Conservation (phyloP, 73 alveolate species). For the Symbiodinium natans region DNA sequence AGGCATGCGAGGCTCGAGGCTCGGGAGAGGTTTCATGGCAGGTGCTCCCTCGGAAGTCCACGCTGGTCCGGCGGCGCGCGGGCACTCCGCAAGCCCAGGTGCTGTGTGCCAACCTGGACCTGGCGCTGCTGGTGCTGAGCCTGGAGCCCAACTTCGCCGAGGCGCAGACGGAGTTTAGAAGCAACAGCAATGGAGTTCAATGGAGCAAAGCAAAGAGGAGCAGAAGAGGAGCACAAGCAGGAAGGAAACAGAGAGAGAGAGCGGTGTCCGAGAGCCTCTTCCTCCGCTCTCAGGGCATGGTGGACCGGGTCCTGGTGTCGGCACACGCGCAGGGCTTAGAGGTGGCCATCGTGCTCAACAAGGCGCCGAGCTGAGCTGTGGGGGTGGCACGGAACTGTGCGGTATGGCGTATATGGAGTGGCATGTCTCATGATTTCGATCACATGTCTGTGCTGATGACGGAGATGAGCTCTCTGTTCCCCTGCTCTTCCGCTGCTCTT, state of each 20-base stretch:
- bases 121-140: conserved; percentile 78
- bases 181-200: no score
- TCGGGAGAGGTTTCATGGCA: no score
- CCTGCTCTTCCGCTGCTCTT: no score
- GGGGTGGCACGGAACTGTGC: no score
- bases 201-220: no score
- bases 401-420: no score
- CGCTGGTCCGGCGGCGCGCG: conserved; percentile 59
- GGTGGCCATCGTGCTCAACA: conserved; percentile 79
- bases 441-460: no score
- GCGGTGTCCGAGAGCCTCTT: background rate
- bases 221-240: no score
- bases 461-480: background rate
- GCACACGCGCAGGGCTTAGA: conserved; percentile 87
- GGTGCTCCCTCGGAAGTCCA: conserved; percentile 80
- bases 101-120: conserved; percentile 90
- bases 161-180: no score
- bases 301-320: conserved; percentile 84
- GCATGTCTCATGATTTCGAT: no score
- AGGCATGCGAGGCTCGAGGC: no score
- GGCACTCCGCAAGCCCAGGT: conserved; percentile 15
- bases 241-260: background rate
- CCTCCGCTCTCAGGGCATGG: conserved; percentile 40
- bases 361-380: no score
- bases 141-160: conserved; percentile 82